Base-by-base conservation (phyloP, 257 asterid genomes). In the Jacaranda copaia region DNA sequence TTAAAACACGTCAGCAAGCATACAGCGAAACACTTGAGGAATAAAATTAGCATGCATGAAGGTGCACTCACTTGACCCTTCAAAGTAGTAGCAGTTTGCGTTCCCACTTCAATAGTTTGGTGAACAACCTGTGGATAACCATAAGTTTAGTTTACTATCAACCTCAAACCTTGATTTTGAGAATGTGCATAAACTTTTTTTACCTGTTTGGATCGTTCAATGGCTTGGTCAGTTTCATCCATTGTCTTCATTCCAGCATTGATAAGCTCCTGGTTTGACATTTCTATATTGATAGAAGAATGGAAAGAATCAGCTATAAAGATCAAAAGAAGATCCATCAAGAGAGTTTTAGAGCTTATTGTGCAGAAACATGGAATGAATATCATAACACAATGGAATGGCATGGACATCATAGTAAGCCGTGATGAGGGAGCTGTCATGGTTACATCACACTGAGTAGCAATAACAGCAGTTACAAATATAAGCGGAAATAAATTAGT, bases 141-240 rank as follows among this genome's bases (percentile, higher is more conserved):
- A 77, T 43, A 65, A 74, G 78, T 82, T 81, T 9, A 79, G 72
- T 55, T 70, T 68, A 53, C 15, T 58, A 67, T 25, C 32, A 25
- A 25, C 32, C 1, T 2, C 35, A 80, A 69, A 74, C 46, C 49
- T 42, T 52, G 38, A 77, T 61, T 67, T 51, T 16, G 65, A 80
- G 70, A 80, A 68, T 77, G 74, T 49, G 20, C 38, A 60, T 38
- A 75, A 67, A 52, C 55, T 39, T 66, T 48, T 51, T 69, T 68
- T 73, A 91, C 99, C 96, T 96, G 99, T 87, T 96, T 91, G 75
- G 99, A 96, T 73, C 99, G 98, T 81, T 96, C 98, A 85, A 96
- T 89, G 82, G 98, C 93, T 85, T 96, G 98, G 85, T 96, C 99
- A 75, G 99, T 96, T 93, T 96, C 98, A 79, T 96, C 97, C 97